Percentiles rank a stretch among this genome's conserved stretches.
phyloP scores from a whole-genome alignment of 306 rosid genomes.

The Cicer judaicum region DNA sequence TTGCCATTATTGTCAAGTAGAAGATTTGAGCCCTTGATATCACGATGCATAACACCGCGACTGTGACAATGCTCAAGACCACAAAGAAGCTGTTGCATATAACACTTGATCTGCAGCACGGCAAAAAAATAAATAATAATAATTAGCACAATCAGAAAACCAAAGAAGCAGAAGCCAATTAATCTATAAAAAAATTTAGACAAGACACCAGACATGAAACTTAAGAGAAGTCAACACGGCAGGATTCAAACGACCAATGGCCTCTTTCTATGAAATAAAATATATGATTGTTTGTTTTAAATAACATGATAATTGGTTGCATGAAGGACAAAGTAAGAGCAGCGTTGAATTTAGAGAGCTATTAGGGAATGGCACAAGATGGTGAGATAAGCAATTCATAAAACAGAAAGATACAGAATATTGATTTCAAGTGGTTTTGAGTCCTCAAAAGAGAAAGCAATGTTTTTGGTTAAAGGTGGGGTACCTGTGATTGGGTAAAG shows the following conservation, averaged over 20 bases:
- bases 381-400: too few relatives aligned
- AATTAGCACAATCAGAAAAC: constrained; percentile 2
- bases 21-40: constrained; percentile 88
- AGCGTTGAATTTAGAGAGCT: not conserved
- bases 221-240: constrained; percentile 11
- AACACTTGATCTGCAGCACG: constrained; percentile 73
- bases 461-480: too few relatives aligned
- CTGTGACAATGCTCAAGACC: constrained; percentile 88
- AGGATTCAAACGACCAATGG: constrained; percentile 11
- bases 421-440: too few relatives aligned
- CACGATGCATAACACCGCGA: constrained; percentile 82
- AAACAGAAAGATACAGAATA: too few relatives aligned
- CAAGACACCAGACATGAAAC: not conserved
- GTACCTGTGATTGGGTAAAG: constrained; percentile 80
- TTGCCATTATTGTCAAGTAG: constrained; percentile 68
- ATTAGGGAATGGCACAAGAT: too few relatives aligned
- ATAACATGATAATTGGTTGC: constrained; percentile 1
- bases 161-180: constrained; percentile 9
- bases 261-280: not conserved
- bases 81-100: constrained; percentile 73
- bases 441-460: too few relatives aligned
- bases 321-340: constrained; percentile 13
- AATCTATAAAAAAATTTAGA: constrained; percentile 4
- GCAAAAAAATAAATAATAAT: not conserved
- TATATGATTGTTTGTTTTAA: not conserved